phyloP scores from a whole-genome alignment of 805 yeast species.

The Kuraishia molischiana region DNA sequence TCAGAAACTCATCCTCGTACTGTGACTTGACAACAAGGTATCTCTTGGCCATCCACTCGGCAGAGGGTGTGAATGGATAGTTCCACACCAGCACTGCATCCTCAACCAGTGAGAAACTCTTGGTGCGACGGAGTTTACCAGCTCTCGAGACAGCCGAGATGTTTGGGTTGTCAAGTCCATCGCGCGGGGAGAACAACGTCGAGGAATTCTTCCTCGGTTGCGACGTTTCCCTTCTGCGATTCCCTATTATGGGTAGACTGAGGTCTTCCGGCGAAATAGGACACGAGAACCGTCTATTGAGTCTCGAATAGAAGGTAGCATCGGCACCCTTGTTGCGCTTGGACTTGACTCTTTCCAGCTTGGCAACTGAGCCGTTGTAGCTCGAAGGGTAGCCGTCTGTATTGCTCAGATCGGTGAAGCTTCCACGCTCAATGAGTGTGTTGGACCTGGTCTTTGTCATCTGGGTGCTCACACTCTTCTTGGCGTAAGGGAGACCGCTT shows the following conservation, averaged over 20 bases:
- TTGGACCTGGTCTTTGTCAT: background rate
- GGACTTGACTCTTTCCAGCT: background rate
- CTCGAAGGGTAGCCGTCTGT: background rate
- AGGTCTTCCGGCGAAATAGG: conserved; percentile 1
- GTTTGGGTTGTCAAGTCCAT: background rate
- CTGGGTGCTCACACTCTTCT: background rate
- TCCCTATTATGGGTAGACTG: background rate
- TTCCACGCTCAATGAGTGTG: conserved; percentile 4
- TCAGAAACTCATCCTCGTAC: conserved; percentile 12
- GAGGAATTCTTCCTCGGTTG: background rate
- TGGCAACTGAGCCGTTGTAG: background rate
- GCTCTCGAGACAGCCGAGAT: background rate
- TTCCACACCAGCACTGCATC: conserved; percentile 9
- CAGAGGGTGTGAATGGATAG: conserved; percentile 9
- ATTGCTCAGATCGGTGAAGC: conserved; percentile 2
- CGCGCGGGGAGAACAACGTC: background rate
- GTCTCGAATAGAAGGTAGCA: background rate
- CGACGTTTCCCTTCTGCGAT: background rate
- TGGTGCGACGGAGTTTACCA: conserved; percentile 16
- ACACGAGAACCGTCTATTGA: conserved; percentile 1
- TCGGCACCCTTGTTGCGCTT: background rate
- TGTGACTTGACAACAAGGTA: conserved; percentile 10
- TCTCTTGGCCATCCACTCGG: conserved; percentile 16
- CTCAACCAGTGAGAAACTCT: conserved; percentile 26
- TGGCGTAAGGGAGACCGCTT: background rate